Base-by-base conservation (phyloP, 2,329 filamentous ascomycete genomes). In the Coniosporium tulheliwenetii region DNA sequence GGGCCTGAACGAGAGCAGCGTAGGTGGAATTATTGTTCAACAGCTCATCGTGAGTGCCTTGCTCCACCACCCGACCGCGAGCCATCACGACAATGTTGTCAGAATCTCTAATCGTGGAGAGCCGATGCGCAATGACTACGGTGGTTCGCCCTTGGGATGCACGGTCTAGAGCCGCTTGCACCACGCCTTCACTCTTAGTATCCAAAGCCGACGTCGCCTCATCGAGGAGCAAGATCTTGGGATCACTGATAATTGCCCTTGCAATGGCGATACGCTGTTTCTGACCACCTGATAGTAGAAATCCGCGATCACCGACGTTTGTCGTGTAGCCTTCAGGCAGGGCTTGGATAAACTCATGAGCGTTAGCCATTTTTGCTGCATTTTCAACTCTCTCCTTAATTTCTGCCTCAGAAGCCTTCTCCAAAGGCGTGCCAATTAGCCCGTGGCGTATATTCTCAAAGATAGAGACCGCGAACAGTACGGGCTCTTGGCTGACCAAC, bases 41-140 rank as follows among this genome's bases (percentile, higher is more conserved):
- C 47, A 81, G 58, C 50, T 78, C 73, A 5, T 64, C 61, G 52
- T 81, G 76, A 14, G 68, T 69, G n/a, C 80, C 77, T 41, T 64
- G 59, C 52, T 81, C 76, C 1, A 75, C 61, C 32, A 81, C 67
- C 15, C 56, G 70, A 16, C 79, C 75, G 44, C 77, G 70, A 9
- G 81, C 80, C 38, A 91, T 73, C 0, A 89, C 81, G 50, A 83
- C 85, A 35, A 87, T 87, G n/a, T 78, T 64, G 55, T 89, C 78
- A 1, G 82, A 81, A 48, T 86, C 80, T 56, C 83, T 81, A 14
- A 87, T 77, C 10, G 81, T 89, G 0, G 79, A 79, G 38, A 89
- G 64, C 10, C 83, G 68, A 55, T 89, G 84, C 1, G 84, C 84
- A 9, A 91, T 81, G 2, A 81, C 81, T 2, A 91, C 66, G 45